These are phyloP conservation scores for Iberis pinnata DNA, from an alignment of 345 rosid genomes.

Conservation along the genomic window DNA sequence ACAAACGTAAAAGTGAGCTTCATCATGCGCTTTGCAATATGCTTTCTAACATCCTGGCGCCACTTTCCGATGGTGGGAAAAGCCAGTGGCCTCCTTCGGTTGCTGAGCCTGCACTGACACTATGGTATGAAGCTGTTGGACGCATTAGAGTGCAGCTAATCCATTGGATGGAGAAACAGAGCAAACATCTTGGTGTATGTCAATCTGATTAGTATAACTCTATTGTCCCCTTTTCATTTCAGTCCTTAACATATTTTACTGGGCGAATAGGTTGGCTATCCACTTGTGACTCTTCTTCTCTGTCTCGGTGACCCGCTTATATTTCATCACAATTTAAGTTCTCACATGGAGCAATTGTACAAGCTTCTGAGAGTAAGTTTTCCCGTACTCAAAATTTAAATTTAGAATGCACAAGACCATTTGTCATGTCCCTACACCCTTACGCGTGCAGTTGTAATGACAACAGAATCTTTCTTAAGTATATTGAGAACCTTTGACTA, in stretches of 20 bases:
- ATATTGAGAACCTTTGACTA: slow-evolving; percentile 5
- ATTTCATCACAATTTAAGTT: slow-evolving; percentile 71
- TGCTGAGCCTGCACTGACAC: slow-evolving; percentile 78
- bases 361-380: slow-evolving; percentile 87
- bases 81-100: slow-evolving; percentile 96
- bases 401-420: neutral
- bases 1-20: slow-evolving; percentile 91
- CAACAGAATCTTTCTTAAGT: neutral
- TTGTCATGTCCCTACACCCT: slow-evolving; percentile 9
- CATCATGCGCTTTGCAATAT: slow-evolving; percentile 93
- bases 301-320: slow-evolving; percentile 96
- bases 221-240: slow-evolving; percentile 3
- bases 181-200: slow-evolving; percentile 91
- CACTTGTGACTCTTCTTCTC: slow-evolving; percentile 94
- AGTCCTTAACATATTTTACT: slow-evolving; percentile 22
- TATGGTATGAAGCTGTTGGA: slow-evolving; percentile 98
- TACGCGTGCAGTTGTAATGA: slow-evolving; percentile 7
- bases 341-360: slow-evolving; percentile 97
- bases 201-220: slow-evolving; percentile 10
- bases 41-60: slow-evolving; percentile 93
- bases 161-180: slow-evolving; percentile 98
- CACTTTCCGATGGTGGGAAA: slow-evolving; percentile 92
- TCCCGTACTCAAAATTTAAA: slow-evolving; percentile 8
- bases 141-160: slow-evolving; percentile 75
- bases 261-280: slow-evolving; percentile 78